Conservation (phyloP, 108 stramenopile species). For the Nitzschia inconspicua region DNA sequence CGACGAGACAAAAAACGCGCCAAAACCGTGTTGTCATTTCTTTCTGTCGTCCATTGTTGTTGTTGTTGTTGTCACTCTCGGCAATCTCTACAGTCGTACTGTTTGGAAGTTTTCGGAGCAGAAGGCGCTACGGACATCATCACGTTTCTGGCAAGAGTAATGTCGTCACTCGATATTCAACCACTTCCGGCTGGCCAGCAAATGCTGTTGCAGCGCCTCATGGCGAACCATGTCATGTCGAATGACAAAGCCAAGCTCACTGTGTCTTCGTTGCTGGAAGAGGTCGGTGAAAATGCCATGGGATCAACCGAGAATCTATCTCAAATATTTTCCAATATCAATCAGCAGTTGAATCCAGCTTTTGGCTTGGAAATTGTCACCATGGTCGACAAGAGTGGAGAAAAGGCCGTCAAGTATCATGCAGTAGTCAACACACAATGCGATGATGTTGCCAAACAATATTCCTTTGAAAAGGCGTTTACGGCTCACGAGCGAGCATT, state of each 20-base stretch:
- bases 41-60: too few relatives aligned
- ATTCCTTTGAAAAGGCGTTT: slow-evolving; percentile 13
- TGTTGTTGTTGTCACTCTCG: too few relatives aligned
- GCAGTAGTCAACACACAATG: slow-evolving; percentile 47
- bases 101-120: too few relatives aligned
- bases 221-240: slow-evolving; percentile 55
- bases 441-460: slow-evolving; percentile 30
- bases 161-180: too few relatives aligned
- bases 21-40: too few relatives aligned
- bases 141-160: too few relatives aligned
- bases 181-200: slow-evolving; percentile 63
- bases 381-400: slow-evolving; percentile 24
- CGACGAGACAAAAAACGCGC: too few relatives aligned
- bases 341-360: slow-evolving; percentile 42
- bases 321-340: slow-evolving; percentile 54
- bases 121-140: too few relatives aligned
- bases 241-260: slow-evolving; percentile 36
- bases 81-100: too few relatives aligned
- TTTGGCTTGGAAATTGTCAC: slow-evolving; percentile 74
- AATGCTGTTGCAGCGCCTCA: slow-evolving; percentile 64
- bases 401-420: slow-evolving; percentile 32
- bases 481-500: slow-evolving; percentile 55
- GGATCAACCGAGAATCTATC: slow-evolving; percentile 13
- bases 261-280: background rate
- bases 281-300: slow-evolving; percentile 19